These are phyloP conservation scores for Cystobasidiaceae sp. DNA, from an alignment of 1,284 basidiomycete species.

Conservation along the genomic window DNA sequence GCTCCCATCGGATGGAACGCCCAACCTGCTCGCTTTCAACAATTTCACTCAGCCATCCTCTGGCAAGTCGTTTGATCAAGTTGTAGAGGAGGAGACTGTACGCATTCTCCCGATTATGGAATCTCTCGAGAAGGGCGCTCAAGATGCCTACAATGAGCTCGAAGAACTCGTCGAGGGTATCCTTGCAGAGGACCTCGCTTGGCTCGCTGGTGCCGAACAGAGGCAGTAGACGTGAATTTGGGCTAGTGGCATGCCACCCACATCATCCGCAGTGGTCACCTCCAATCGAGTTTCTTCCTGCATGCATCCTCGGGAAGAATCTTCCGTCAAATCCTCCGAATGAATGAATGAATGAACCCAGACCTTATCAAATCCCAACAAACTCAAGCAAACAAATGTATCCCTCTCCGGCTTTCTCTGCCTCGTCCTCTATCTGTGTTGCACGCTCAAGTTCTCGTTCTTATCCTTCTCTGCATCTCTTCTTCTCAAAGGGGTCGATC, in stretches of 20 bases:
- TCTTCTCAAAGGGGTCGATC: too few relatives aligned
- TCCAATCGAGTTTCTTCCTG: too few relatives aligned
- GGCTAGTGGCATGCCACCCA: too few relatives aligned
- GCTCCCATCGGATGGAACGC: slow-evolving; percentile 56
- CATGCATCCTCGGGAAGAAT: too few relatives aligned
- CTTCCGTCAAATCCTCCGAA: too few relatives aligned
- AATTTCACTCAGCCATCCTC: slow-evolving; percentile 57
- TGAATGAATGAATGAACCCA: too few relatives aligned
- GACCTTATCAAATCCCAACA: neutral
- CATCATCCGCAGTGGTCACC: too few relatives aligned
- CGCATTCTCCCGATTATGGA: slow-evolving; percentile 15
- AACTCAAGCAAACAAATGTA: neutral
- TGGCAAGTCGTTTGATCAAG: neutral
- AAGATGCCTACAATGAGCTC: slow-evolving; percentile 7
- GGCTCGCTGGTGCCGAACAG: slow-evolving; percentile 4
- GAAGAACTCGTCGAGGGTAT: slow-evolving; percentile 26
- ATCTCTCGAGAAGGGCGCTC: neutral
- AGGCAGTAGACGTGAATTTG: neutral
- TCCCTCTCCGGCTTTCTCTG: too few relatives aligned
- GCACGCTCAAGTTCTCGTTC: too few relatives aligned
- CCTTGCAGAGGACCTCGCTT: slow-evolving; percentile 19
- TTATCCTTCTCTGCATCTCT: neutral
- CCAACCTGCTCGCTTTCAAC: slow-evolving; percentile 74
- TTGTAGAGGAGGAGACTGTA: slow-evolving; percentile 9
- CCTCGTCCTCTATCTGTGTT: too few relatives aligned